Evolutionary conservation across 1,139 yeast species (phyloP).

Genomic region (Saccharomyces hybrid): DNA sequence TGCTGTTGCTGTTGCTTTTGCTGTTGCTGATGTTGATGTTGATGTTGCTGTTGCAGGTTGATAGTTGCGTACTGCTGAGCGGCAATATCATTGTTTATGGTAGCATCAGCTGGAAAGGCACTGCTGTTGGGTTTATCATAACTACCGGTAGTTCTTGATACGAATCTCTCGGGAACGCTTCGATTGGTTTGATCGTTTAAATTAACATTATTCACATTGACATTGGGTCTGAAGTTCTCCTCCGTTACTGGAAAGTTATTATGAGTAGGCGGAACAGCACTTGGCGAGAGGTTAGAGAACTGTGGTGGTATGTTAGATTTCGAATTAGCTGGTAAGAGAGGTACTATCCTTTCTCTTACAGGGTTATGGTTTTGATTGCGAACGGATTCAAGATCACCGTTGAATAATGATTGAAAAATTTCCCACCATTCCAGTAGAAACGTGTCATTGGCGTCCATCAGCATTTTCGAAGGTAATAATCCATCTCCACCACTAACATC

Average conservation of each 20-base stretch:
- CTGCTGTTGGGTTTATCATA: neutral
- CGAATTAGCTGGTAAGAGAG: conserved; percentile 24
- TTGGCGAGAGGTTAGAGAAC: conserved; percentile 6
- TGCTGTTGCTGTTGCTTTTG: too few species aligned
- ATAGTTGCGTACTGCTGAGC: too few species aligned
- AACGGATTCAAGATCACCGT: conserved; percentile 33
- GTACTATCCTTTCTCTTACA: conserved; percentile 16
- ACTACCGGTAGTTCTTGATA: neutral
- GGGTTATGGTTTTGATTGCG: conserved; percentile 14
- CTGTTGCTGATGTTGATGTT: too few species aligned
- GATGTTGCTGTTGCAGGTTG: too few species aligned
- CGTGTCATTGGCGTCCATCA: conserved; percentile 37
- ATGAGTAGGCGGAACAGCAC: neutral
- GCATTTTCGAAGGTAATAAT: conserved; percentile 34
- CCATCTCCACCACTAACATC: conserved; percentile 9
- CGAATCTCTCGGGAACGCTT: neutral
- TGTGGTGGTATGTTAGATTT: conserved; percentile 30
- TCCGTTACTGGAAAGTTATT: neutral
- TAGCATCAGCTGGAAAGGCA: too few species aligned
- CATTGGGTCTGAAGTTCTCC: neutral
- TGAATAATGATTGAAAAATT: conserved; percentile 40
- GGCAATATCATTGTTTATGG: too few species aligned
- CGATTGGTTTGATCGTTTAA: neutral
- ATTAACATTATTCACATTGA: neutral
- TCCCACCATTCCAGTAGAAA: conserved; percentile 51